Evolutionary conservation across 1,284 basidiomycete species (phyloP).

Genomic region (Singerocomus inundabilis): DNA sequence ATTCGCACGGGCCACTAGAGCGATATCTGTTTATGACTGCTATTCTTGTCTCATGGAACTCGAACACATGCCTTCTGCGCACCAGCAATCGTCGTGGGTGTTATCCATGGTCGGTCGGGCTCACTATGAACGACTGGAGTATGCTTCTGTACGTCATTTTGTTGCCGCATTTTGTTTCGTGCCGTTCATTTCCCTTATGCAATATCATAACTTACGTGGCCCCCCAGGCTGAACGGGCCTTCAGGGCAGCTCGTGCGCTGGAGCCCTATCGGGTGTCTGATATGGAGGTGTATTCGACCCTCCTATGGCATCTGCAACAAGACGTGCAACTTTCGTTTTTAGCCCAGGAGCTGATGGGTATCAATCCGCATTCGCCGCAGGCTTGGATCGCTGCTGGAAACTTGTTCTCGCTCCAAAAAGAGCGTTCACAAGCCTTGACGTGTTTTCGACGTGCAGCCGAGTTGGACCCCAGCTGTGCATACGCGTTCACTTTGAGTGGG

Average conservation of each 20-base stretch:
- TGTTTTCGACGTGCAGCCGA: slow-evolving; percentile 89
- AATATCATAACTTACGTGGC: slow-evolving; percentile 29
- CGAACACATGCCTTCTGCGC: slow-evolving; percentile 70
- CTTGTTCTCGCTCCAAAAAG: slow-evolving; percentile 87
- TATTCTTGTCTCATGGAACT: slow-evolving; percentile 72
- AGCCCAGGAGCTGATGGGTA: slow-evolving; percentile 84
- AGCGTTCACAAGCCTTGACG: slow-evolving; percentile 85
- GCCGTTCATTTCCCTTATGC: slow-evolving; percentile 9
- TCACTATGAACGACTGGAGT: slow-evolving; percentile 86
- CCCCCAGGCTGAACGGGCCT: slow-evolving; percentile 79
- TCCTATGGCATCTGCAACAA: slow-evolving; percentile 88
- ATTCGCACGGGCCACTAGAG: slow-evolving; percentile 76
- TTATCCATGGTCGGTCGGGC: slow-evolving; percentile 81
- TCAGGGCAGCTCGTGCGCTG: slow-evolving; percentile 72
- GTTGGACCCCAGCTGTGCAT: slow-evolving; percentile 81
- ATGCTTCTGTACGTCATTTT: slow-evolving; percentile 68
- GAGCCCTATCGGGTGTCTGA: slow-evolving; percentile 85
- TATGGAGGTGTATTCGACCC: slow-evolving; percentile 93
- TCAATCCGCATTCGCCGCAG: slow-evolving; percentile 78
- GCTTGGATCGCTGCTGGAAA: slow-evolving; percentile 96
- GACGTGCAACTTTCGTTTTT: slow-evolving; percentile 83
- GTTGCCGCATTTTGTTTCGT: slow-evolving; percentile 6
- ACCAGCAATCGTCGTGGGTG: slow-evolving; percentile 75
- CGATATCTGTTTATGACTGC: slow-evolving; percentile 75
- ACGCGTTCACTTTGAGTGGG: slow-evolving; percentile 91